These are phyloP conservation scores for Chrysoporthe puriensis DNA, from an alignment of 2,329 filamentous ascomycete species.

Conservation along the genomic window DNA sequence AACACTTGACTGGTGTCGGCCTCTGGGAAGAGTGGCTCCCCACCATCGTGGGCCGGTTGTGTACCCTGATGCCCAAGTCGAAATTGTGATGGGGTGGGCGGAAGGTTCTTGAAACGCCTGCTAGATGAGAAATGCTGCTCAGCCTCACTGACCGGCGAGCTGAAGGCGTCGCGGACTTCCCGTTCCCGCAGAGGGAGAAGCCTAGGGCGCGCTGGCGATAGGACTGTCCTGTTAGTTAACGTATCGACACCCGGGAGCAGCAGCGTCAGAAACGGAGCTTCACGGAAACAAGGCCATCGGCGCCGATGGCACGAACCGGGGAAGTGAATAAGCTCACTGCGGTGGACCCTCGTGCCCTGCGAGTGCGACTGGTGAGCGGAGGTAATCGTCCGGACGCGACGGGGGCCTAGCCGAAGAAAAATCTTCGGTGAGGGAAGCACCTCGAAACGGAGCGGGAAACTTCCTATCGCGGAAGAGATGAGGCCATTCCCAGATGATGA, in stretches of 20 bases:
- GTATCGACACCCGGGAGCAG: neutral
- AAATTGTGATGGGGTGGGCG: neutral
- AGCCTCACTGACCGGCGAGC: slow-evolving; percentile 1
- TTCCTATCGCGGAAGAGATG: slow-evolving; percentile 8
- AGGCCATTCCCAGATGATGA: slow-evolving; percentile 13
- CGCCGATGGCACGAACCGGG: slow-evolving; percentile 13
- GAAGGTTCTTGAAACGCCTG: slow-evolving; percentile 3
- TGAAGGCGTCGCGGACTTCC: neutral
- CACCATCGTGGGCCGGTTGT: neutral
- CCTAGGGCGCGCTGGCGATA: neutral
- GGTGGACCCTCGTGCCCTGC: slow-evolving; percentile 2
- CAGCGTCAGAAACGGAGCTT: neutral
- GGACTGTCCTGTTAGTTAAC: neutral
- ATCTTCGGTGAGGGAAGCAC: neutral
- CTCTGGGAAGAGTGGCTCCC: neutral
- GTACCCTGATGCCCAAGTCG: neutral
- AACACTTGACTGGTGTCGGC: neutral
- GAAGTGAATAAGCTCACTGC: slow-evolving; percentile 13
- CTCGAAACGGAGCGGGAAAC: neutral
- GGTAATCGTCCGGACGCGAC: slow-evolving; percentile 15
- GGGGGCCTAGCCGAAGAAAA: neutral
- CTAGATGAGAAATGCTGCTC: neutral
- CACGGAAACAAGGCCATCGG: slow-evolving; percentile 18
- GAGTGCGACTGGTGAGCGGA: slow-evolving; percentile 6
- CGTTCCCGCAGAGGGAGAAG: neutral